Evolutionary conservation across 768 basidiomycete species (phyloP).

Genomic region (Leccinum uliginosum): DNA sequence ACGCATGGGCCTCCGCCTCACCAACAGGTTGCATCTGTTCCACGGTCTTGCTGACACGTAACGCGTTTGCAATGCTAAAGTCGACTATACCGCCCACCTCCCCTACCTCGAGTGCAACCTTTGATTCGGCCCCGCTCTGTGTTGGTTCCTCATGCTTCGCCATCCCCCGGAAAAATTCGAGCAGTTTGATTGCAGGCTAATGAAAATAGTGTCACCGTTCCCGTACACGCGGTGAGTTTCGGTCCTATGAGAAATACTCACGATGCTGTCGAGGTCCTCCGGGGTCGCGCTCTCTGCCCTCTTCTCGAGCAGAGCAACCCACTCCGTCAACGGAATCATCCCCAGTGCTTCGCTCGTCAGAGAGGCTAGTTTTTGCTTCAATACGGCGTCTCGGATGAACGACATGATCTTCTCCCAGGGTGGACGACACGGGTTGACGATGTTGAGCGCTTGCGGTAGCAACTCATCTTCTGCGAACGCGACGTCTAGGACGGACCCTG

Average conservation of each 20-base stretch:
- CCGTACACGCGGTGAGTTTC: too few relatives aligned
- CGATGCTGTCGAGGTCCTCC: constrained; percentile 6
- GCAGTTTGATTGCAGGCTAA: constrained; percentile 32
- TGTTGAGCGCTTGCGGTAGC: constrained; percentile 28
- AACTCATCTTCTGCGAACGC: constrained; percentile 17
- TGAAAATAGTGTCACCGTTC: not conserved
- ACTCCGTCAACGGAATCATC: constrained; percentile 25
- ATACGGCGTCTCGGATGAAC: constrained; percentile 16
- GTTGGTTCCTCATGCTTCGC: not conserved
- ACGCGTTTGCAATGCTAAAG: constrained; percentile 10
- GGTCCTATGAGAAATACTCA: not conserved
- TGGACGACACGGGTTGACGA: constrained; percentile 36
- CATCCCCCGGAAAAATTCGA: constrained; percentile 26
- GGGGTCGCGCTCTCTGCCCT: constrained; percentile 14
- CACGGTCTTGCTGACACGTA: constrained; percentile 12
- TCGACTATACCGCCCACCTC: constrained; percentile 6
- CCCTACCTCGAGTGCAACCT: not conserved
- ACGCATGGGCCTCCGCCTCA: constrained; percentile 10
- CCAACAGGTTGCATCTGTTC: constrained; percentile 11
- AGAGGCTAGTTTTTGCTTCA: constrained; percentile 9
- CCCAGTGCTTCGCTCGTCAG: constrained; percentile 10
- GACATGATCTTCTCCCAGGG: constrained; percentile 28
- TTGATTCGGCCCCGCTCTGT: not conserved
- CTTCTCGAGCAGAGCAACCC: constrained; percentile 27
- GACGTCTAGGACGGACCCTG: constrained; percentile 30